Evolutionary conservation across 495 filamentous ascomycete genomes (phyloP), one percentile per base, ranked within the genome.

Genomic region (Penicillium lividum): DNA sequence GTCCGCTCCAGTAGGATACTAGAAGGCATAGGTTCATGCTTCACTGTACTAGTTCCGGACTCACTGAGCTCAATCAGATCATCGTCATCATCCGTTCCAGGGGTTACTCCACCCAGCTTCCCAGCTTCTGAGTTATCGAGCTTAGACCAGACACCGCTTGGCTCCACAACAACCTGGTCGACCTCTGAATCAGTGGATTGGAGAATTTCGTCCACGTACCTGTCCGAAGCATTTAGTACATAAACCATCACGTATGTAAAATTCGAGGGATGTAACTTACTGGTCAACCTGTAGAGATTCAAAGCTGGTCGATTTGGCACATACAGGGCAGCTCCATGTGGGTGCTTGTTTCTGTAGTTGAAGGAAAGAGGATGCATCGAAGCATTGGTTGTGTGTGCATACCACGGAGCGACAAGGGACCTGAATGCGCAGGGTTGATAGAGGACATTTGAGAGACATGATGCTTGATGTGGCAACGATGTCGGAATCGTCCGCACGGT

Each of bases 301-400:
- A 66, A 92, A 98, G 8, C 84, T 84, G 8, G 91, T 85, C 0
- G 84, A 73, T 62, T 96, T 95, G 68, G 86, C 91, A 74, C 94
- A 98, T 28, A 96, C 87, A 7, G 94, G 94, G 65, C 94, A 98
- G 22, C 84, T 78, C 94, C 94, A 98, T 10, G 92, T 93, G 22
- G 94, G 93, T 0, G 90, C 93, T 77, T 98, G 94, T 69, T 97
- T 92, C 66, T 97, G 92, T 38, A 98, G 69, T 63, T 96, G 91
- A 13, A 98, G 78, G 63, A 96, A 98, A 3, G 91, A 95, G 3
- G 84, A 85, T n/a, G 88, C 94, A 71, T 98, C 94, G 68, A 98
- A 98, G 66, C 94, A 98, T 64, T 94, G 91, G 42, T 93, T 92
- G 73, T 98, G 94, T 7, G 81, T 88, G 70, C 94, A 98, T 25